A percentile compares a stretch with the other conserved stretches of the same genome.
phyloP scores from a whole-genome alignment of 2,329 filamentous ascomycete genomes.

The Colletotrichum sp. region DNA sequence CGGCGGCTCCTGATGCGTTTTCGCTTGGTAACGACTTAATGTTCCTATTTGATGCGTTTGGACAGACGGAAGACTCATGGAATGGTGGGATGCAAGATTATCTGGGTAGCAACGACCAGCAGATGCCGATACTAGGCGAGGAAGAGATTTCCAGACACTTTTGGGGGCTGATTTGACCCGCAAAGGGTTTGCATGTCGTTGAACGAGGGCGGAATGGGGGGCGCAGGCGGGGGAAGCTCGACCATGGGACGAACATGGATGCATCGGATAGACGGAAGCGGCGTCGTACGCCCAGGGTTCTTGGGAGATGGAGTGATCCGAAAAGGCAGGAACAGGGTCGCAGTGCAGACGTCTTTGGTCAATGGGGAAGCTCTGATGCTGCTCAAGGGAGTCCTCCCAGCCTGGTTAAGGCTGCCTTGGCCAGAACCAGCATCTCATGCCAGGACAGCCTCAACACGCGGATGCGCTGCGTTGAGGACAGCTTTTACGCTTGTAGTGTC shows the following conservation, averaged over 20 bases:
- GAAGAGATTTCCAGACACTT: constrained; percentile 35
- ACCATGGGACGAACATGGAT: neutral
- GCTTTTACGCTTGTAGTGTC: neutral
- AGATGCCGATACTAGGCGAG: constrained; percentile 15
- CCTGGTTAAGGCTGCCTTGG: neutral
- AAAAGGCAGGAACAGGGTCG: constrained; percentile 3
- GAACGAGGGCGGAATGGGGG: neutral
- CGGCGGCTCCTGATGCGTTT: constrained; percentile 32
- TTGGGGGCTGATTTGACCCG: constrained; percentile 32
- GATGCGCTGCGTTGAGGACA: neutral
- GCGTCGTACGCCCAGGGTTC: neutral
- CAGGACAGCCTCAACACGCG: neutral
- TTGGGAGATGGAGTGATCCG: neutral
- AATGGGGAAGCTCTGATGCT: neutral
- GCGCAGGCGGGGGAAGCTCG: neutral
- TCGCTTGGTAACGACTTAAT: constrained; percentile 38
- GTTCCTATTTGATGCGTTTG: constrained; percentile 38
- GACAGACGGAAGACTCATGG: constrained; percentile 18
- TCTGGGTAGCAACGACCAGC: neutral
- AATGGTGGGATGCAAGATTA: neutral
- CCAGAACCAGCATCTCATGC: neutral
- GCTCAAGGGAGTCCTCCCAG: neutral
- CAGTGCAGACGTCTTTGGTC: neutral
- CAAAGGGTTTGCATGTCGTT: neutral
- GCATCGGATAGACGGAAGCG: neutral